Conservation (phyloP, 805 yeast genomes). For the Candida stauntonica region DNA sequence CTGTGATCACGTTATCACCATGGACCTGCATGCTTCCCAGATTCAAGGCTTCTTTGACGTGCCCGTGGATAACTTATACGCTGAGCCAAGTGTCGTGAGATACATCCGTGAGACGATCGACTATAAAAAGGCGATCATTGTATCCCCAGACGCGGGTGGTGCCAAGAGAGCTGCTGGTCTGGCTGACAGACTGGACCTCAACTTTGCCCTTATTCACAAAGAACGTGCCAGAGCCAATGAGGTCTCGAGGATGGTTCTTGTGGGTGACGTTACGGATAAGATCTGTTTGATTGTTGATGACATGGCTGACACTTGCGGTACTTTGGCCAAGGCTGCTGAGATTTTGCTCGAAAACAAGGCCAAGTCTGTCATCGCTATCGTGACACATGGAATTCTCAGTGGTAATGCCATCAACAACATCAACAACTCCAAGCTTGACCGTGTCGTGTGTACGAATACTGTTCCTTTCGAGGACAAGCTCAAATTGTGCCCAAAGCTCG, state of each 20-base stretch:
- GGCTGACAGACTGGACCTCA: conserved; percentile 74
- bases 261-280: conserved; percentile 77
- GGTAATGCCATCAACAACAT: conserved; percentile 71
- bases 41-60: conserved; percentile 82
- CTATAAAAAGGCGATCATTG: conserved; percentile 60
- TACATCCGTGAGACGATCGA: conserved; percentile 63
- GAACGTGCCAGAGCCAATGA: conserved; percentile 83
- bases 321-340: conserved; percentile 79
- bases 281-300: conserved; percentile 78
- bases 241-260: conserved; percentile 78
- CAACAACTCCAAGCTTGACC: conserved; percentile 61
- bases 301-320: conserved; percentile 90
- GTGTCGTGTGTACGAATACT: conserved; percentile 75
- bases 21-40: conserved; percentile 88
- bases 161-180: conserved; percentile 85
- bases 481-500: conserved; percentile 55
- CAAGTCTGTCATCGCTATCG: conserved; percentile 71
- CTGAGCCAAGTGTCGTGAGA: conserved; percentile 76
- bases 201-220: conserved; percentile 80
- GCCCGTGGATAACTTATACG: conserved; percentile 81
- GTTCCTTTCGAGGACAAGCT: conserved; percentile 70
- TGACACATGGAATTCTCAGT: conserved; percentile 75
- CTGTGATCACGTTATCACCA: conserved; percentile 79
- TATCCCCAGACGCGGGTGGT: conserved; percentile 89
- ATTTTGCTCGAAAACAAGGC: conserved; percentile 65